A percentile compares a stretch with the other conserved stretches of the same genome.
These are phyloP conservation scores for Goniomonas avonlea DNA, from an alignment of 78 protist species.

Conservation along the genomic window DNA sequence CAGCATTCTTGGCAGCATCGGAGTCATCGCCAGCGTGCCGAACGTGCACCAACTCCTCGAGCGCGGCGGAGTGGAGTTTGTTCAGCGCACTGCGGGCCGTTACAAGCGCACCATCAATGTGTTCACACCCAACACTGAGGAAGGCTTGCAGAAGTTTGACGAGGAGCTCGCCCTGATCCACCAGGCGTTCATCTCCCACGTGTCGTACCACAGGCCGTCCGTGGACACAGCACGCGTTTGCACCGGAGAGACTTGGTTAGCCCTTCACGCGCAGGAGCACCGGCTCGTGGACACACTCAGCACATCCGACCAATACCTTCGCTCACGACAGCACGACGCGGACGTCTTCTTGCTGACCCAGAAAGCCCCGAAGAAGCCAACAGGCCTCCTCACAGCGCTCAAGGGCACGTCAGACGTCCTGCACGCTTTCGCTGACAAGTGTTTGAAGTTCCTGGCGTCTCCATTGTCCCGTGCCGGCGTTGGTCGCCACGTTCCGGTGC, in stretches of 20 bases:
- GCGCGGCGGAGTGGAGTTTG: conserved; percentile 15
- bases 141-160: background rate
- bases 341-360: background rate
- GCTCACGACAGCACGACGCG: background rate
- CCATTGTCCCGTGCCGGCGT: no score
- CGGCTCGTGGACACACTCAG: background rate
- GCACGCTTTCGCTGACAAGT: no score
- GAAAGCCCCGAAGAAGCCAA: background rate
- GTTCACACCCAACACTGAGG: background rate
- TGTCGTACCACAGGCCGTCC: background rate
- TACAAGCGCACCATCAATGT: conserved; percentile 44
- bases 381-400: no score
- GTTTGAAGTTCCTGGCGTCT: no score
- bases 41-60: conserved; percentile 35
- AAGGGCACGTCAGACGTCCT: no score
- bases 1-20: conserved; percentile 30
- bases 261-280: background rate
- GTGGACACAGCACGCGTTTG: background rate
- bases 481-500: no score
- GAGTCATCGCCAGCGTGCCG: background rate
- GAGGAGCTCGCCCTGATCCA: background rate
- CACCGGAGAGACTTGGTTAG: conserved; percentile 10
- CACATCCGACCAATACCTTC: background rate
- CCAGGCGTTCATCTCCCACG: background rate
- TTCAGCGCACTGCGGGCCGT: conserved; percentile 22